Evolutionary conservation across 495 filamentous ascomycete genomes (phyloP), one percentile per base, ranked within the genome.

Genomic region (Xylaria venustula): DNA sequence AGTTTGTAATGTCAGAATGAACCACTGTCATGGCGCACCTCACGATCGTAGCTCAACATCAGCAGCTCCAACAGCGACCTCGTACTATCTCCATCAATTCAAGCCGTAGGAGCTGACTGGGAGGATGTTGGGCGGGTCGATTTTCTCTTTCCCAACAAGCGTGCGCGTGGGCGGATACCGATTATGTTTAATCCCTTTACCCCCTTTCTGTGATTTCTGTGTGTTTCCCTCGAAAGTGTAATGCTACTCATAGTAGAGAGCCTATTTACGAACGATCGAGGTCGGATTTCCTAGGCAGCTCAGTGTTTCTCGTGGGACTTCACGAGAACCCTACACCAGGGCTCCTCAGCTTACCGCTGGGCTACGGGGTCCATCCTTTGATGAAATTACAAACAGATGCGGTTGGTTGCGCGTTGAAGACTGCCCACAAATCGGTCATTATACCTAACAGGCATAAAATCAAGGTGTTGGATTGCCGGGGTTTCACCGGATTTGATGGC

Each of bases 61-160:
- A n/a, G 53, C 37, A 25, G 15, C 53, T 44, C 53, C 37, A 45
- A 6, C 23, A 40, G 34, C 51, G 23, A 7, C 14, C 23, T 9
- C 11, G 12, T 25, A 7, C 53, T 45, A 44, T 56, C 53, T 30
- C 53, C 25, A 56, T 56, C 37, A 56, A 56, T 56, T 56, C 53
- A 56, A 45, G 53, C 7, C 41, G 9, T 14, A 9, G 3, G n/a
- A 23, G 17, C 34, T 19, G 34, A 19, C 6, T 30, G 34, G 51
- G 51, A 54, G 51, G 36, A 54, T 17, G 17, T 53, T 32, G 23
- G 50, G 50, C 50, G 32, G 32, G 50, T 6, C 30, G 6, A 48
- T 25, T 32, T 25, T 48, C 12, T 48, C 22, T 53, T 53, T 53
- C 50, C 50, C 19, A 32, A 53, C 15, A 53, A 40, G 50, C 32